These are phyloP conservation scores for Mycena indigotica DNA, from an alignment of 768 basidiomycete genomes.

Conservation along the genomic window DNA sequence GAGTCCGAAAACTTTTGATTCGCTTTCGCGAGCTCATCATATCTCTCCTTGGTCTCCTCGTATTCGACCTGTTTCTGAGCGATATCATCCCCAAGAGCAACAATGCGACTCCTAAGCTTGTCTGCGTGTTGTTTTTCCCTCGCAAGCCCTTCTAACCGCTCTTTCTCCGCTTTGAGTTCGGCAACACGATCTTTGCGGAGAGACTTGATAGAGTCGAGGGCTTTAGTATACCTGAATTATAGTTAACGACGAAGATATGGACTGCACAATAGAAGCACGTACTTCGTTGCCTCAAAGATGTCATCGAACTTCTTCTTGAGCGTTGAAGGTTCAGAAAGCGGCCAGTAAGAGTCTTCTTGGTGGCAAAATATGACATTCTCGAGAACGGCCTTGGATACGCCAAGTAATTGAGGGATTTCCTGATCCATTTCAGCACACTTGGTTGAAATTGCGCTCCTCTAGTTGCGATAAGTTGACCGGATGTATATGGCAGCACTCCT, in stretches of 20 bases:
- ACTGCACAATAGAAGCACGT: constrained; percentile 19
- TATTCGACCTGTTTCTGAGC: constrained; percentile 17
- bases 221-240: constrained; percentile 84
- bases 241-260: neutral
- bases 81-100: constrained; percentile 46
- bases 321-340: constrained; percentile 83
- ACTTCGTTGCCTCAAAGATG: constrained; percentile 98
- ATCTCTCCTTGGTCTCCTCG: constrained; percentile 64
- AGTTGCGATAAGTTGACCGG: constrained; percentile 1
- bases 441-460: constrained; percentile 91
- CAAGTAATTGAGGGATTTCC: constrained; percentile 90
- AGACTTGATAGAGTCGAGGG: constrained; percentile 86
- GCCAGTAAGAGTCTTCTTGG: constrained; percentile 99
- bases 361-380: constrained; percentile 99
- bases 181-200: constrained; percentile 88
- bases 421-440: constrained; percentile 97
- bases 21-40: constrained; percentile 64
- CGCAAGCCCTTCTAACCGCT: constrained; percentile 74
- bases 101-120: constrained; percentile 69
- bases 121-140: constrained; percentile 86
- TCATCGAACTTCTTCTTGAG: constrained; percentile 99
- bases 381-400: constrained; percentile 96
- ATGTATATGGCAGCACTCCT: constrained; percentile 22
- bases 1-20: constrained; percentile 82
- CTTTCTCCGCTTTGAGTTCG: constrained; percentile 93